phyloP scores from a whole-genome alignment of 805 yeast genomes.

The Kuraishia capsulata region DNA sequence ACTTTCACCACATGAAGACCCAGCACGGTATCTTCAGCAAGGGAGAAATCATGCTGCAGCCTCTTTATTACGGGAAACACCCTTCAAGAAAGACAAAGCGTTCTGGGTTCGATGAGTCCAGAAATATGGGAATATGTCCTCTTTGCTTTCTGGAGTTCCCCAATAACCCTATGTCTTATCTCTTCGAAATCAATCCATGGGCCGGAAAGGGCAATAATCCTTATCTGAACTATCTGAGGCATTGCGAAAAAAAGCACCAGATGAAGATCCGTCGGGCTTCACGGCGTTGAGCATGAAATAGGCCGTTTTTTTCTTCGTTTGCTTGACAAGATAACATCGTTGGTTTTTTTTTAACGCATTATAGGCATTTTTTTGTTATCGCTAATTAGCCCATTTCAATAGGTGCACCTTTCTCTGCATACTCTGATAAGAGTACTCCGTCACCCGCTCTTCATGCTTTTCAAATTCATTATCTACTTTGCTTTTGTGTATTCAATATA shows the following conservation, averaged over 20 bases:
- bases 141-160: neutral
- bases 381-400: too few species aligned
- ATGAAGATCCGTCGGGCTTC: neutral
- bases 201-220: slow-evolving; percentile 1
- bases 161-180: neutral
- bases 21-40: slow-evolving; percentile 3
- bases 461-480: too few species aligned
- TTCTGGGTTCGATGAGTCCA: neutral
- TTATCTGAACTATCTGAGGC: slow-evolving; percentile 3
- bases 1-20: slow-evolving; percentile 4
- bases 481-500: too few species aligned
- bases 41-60: slow-evolving; percentile 2
- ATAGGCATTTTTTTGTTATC: too few species aligned
- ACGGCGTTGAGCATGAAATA: too few species aligned
- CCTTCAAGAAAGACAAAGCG: slow-evolving; percentile 2
- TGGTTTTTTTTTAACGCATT: too few species aligned
- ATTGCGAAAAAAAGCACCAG: neutral
- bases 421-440: too few species aligned
- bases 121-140: slow-evolving; percentile 4
- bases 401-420: too few species aligned
- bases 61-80: slow-evolving; percentile 2
- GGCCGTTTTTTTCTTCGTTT: too few species aligned
- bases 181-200: slow-evolving; percentile 2
- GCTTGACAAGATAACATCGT: too few species aligned
- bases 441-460: too few species aligned